phyloP scores from a whole-genome alignment of 768 basidiomycete species.

The Leccinum broughii region DNA sequence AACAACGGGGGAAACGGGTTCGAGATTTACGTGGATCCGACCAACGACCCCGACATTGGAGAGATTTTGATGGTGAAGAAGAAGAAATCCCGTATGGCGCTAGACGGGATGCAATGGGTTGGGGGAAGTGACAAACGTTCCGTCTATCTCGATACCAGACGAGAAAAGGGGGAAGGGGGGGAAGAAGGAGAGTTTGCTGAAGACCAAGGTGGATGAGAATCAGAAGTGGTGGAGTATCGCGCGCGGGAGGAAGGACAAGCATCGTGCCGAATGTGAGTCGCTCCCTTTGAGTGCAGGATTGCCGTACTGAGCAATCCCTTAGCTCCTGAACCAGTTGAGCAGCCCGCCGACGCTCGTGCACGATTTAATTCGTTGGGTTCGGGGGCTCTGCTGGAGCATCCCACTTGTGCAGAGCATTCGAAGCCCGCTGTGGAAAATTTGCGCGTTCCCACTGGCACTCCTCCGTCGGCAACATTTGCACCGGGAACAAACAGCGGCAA shows the following conservation, averaged over 20 bases:
- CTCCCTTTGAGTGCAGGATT: background rate
- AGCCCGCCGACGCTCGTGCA: constrained; percentile 37
- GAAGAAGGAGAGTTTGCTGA: constrained; percentile 35
- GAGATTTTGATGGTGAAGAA: too few relatives aligned
- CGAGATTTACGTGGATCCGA: too few relatives aligned
- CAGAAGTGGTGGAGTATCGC: constrained; percentile 86
- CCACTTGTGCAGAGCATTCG: constrained; percentile 18
- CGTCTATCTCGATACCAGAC: constrained; percentile 28
- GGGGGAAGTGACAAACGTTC: constrained; percentile 62
- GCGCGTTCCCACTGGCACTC: constrained; percentile 26
- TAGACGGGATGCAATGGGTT: constrained; percentile 59
- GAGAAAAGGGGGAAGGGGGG: constrained; percentile 41
- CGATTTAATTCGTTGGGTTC: constrained; percentile 69
- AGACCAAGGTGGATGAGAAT: constrained; percentile 47
- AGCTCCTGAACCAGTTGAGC: constrained; percentile 50
- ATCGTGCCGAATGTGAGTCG: constrained; percentile 36
- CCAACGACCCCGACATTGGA: too few relatives aligned
- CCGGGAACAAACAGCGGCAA: constrained; percentile 34
- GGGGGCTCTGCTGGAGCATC: constrained; percentile 35
- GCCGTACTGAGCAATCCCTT: constrained; percentile 5
- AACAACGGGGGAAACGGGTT: too few relatives aligned
- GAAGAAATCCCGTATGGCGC: constrained; percentile 60
- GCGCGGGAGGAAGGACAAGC: constrained; percentile 53
- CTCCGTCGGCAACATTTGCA: constrained; percentile 35
- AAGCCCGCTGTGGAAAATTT: constrained; percentile 12